Percentiles rank a stretch among this genome's conserved stretches.
Conservation (phyloP, 352 stramenopile genomes). For the Pythium apleroticum region DNA sequence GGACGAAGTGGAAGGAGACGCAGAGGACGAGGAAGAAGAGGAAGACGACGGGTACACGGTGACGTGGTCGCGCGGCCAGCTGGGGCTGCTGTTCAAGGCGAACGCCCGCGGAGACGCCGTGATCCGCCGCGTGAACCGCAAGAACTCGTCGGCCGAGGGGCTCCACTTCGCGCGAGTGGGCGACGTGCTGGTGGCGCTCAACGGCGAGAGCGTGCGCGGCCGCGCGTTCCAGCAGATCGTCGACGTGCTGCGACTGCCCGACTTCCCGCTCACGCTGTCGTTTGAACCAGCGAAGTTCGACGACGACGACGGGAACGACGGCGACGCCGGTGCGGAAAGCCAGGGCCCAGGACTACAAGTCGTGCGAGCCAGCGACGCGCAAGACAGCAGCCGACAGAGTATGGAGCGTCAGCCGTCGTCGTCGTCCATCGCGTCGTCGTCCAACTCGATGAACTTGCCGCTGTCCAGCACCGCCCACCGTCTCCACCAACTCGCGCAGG, state of each 20-base stretch:
- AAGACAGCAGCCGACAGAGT: neutral
- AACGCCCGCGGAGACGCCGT: conserved; percentile 48
- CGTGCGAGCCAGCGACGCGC: conserved; percentile 10
- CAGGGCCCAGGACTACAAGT: neutral
- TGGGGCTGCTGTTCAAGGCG: conserved; percentile 76
- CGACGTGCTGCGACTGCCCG: conserved; percentile 53
- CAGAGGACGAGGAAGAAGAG: conserved; percentile 55
- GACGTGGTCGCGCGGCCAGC: conserved; percentile 60
- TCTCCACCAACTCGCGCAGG: conserved; percentile 1
- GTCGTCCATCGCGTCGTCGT: conserved; percentile 4
- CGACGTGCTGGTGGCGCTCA: conserved; percentile 76
- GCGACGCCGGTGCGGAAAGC: neutral
- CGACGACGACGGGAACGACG: conserved; percentile 20
- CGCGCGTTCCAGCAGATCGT: conserved; percentile 68
- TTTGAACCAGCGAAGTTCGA: conserved; percentile 55
- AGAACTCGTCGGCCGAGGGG: conserved; percentile 46
- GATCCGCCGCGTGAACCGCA: conserved; percentile 78
- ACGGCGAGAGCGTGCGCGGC: conserved; percentile 49
- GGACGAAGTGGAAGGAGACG: conserved; percentile 28
- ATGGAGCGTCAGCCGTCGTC: conserved; percentile 18
- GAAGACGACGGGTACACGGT: conserved; percentile 75
- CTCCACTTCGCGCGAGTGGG: conserved; percentile 63
- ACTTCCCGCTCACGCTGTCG: conserved; percentile 66
- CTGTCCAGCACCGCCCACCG: neutral
- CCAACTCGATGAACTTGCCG: conserved; percentile 2